These are phyloP conservation scores for Alternaria sp. DNA, from an alignment of 2,329 filamentous ascomycete species.

Conservation along the genomic window DNA sequence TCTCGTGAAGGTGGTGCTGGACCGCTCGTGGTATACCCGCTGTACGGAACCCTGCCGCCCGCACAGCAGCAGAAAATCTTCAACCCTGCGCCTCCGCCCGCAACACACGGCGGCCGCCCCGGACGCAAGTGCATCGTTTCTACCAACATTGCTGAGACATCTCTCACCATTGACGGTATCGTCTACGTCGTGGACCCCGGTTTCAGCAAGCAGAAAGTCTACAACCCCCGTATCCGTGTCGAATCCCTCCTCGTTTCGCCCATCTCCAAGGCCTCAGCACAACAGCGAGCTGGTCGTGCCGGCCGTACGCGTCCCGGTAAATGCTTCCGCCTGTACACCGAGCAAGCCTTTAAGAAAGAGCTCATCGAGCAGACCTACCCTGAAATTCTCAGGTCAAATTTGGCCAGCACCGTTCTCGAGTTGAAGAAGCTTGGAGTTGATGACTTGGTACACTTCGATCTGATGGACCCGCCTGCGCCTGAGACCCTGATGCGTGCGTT, in stretches of 20 bases:
- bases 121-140: conserved; percentile 95
- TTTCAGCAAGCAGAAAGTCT: conserved; percentile 99
- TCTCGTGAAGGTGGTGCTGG: conserved; percentile 89
- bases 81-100: conserved; percentile 79
- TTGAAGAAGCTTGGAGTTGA: conserved; percentile 96
- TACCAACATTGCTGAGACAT: conserved; percentile 98
- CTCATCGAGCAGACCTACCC: conserved; percentile 97
- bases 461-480: conserved; percentile 97
- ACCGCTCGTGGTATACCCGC: conserved; percentile 86
- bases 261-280: conserved; percentile 96
- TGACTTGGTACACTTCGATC: conserved; percentile 95
- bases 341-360: conserved; percentile 95
- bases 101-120: conserved; percentile 77
- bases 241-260: conserved; percentile 97
- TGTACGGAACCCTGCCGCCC: conserved; percentile 92
- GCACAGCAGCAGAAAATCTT: conserved; percentile 96
- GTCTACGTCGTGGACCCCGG: conserved; percentile 99
- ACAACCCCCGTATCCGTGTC: conserved; percentile 94
- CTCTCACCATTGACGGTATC: conserved; percentile 96
- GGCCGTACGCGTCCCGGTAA: conserved; percentile 98
- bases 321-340: conserved; percentile 96
- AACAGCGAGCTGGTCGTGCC: conserved; percentile 97
- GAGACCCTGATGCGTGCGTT: conserved; percentile 98
- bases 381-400: conserved; percentile 91
- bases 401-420: conserved; percentile 93